Base-by-base conservation (phyloP, 441 rosid species). In the Geranium incanum region DNA sequence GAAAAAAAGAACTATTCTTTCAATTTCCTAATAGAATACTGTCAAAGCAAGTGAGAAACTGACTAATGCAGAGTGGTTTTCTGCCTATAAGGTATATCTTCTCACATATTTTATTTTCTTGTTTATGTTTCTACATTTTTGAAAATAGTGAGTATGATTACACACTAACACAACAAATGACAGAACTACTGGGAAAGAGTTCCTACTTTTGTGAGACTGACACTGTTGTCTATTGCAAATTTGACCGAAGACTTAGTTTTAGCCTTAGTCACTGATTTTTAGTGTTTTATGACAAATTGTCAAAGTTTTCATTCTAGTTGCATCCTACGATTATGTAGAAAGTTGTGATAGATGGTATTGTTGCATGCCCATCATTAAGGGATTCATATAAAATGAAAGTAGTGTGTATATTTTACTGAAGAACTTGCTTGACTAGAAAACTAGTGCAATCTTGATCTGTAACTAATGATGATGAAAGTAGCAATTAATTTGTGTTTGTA, bases 321-420 rank as follows among this genome's bases (percentile, higher is more conserved):
- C 65, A 21, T 60, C 65, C 65, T 60, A 5, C 11, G 65, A 19
- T 60, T 12, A 60, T 60, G 28, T 60, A 60, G 65, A 60, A 60
- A 60, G 21, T 60, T 60, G 65, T 11, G 12, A 60, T 7, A 16
- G 65, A 9, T 60, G 16, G 15, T 11, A n/a, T 55, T 55, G 19
- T n/a, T n/a, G 7, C 33, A 48, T 11, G 55, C 55, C 55, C 15
- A 48, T 15, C 9, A 48, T 48, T 48, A 48, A 48, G 55, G 55
- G 15, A 12, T 48, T 48, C 5, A 13, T 48, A 12, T 48, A 8
- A 48, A 48, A 48, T 48, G 16, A 12, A 48, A 48, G 55, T 13
- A 15, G 55, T 12, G 55, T 48, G 12, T 12, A 48, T n/a, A 48
- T 48, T 48, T 2, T 9, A 55, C 8, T 15, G 21, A 55, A 55